Evolutionary conservation across 331 rosid genomes (phyloP), one percentile per base, ranked within the genome.

Genomic region (Pyrus hybrid): DNA sequence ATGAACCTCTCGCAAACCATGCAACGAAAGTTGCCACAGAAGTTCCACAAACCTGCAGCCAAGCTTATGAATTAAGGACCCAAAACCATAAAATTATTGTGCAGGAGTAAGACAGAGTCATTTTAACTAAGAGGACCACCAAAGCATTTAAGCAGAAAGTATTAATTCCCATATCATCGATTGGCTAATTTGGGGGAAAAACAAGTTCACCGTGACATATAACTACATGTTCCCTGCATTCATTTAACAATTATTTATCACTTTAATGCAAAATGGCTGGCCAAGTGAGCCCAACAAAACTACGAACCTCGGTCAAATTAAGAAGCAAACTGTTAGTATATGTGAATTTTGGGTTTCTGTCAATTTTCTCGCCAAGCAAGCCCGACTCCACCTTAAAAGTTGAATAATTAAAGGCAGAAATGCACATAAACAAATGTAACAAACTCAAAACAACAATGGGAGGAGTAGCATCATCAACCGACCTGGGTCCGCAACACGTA

Each of bases 401-500:
- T 10, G 14, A 35, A 65, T 0, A 47, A 49, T 26, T 62, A 45
- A 29, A 8, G 9, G 7, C 47, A 2, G 10, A 72, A 72, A 4
- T 37, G 4, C 23, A 8, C 63, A 33, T 8, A 17, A 13, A 32
- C 49, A 64, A 29, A 63, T 29, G 43, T 5, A 30, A 30, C 3
- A 18, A 64, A 5, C 26, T 10, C 26, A 54, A 37, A 51, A 45
- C 2, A 41, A 20, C 33, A 54, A 56, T 6, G n/a, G n/a, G 9
- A 49, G 56, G 29, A 18, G 2, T 51, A 79, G 35, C 17, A 68
- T 43, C 43, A 35, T 23, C 58, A 65, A 87, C 96, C 69, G 80
- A 95, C 99, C 98, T 95, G 74, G 99, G 99, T 82, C 99, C 99
- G 76, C 99, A 95, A 72, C 99, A 95, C 4, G 98, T 95, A 67